phyloP scores from a whole-genome alignment of 768 basidiomycete genomes.

The Amanita fuliginea region DNA sequence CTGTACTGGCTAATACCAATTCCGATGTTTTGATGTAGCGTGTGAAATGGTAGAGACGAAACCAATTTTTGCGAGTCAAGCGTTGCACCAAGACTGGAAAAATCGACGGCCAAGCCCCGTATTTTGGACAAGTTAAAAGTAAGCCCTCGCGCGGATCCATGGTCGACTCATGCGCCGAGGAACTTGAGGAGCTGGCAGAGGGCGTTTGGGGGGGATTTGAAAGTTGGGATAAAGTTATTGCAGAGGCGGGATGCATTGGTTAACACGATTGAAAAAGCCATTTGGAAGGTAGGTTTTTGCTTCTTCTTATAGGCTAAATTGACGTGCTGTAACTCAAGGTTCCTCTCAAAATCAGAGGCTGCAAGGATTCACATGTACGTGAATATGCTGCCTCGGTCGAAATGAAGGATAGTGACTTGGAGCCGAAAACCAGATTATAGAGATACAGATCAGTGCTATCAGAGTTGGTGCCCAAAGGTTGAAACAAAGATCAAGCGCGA shows the following conservation, averaged over 20 bases:
- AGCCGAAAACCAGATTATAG: too few species aligned
- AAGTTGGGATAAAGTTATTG: neutral
- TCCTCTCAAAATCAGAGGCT: neutral
- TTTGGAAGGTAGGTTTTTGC: neutral
- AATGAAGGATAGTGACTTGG: neutral
- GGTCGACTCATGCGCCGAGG: neutral
- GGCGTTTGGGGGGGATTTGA: neutral
- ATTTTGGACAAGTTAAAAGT: neutral
- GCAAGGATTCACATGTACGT: neutral
- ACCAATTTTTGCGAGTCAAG: neutral
- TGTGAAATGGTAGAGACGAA: neutral
- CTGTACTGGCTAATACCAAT: conserved; percentile 2
- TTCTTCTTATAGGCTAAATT: neutral
- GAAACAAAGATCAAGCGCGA: too few species aligned
- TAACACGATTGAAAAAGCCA: neutral
- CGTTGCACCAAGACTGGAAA: neutral
- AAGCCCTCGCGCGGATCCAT: neutral
- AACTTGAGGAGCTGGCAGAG: neutral
- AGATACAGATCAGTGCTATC: too few species aligned
- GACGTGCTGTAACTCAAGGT: neutral
- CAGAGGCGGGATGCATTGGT: neutral
- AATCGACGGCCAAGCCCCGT: neutral
- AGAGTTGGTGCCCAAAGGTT: too few species aligned
- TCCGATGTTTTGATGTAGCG: neutral
- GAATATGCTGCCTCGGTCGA: neutral